Conservation (phyloP, 192 early-diverging fungal genomes). For the Entomortierella beljakovae region DNA sequence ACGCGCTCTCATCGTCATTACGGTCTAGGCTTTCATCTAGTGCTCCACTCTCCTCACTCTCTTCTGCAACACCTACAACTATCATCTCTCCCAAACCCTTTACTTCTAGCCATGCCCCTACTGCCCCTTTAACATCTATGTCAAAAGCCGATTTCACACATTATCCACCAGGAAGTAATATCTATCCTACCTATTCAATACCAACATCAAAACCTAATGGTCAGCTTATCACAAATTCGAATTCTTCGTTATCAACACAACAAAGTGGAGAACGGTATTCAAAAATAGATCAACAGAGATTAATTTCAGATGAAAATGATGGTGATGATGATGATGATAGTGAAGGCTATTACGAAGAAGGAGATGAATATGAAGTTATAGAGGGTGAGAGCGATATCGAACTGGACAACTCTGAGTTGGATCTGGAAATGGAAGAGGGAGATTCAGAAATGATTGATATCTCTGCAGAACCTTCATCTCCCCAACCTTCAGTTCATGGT, state of each 20-base stretch:
- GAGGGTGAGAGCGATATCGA: conserved; percentile 19
- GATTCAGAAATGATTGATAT: conserved; percentile 36
- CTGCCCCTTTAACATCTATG: conserved; percentile 8
- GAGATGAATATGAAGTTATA: conserved; percentile 25
- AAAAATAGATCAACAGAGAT: background rate
- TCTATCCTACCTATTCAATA: conserved; percentile 19
- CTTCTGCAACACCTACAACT: conserved; percentile 46
- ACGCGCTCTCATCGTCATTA: conserved; percentile 41
- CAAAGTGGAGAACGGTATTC: background rate
- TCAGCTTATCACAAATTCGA: conserved; percentile 9
- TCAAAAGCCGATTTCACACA: conserved; percentile 13
- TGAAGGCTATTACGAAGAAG: conserved; percentile 15
- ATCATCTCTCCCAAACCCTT: conserved; percentile 52
- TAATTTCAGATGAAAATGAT: background rate
- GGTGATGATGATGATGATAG: conserved; percentile 22
- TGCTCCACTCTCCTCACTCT: conserved; percentile 48
- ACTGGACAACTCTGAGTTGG: background rate
- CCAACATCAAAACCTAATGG: conserved; percentile 18
- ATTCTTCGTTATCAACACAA: background rate
- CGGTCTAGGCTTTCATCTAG: conserved; percentile 36
- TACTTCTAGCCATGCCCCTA: conserved; percentile 3
- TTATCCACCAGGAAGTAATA: background rate
- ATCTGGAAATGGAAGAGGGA: conserved; percentile 21
- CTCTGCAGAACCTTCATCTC: conserved; percentile 20
- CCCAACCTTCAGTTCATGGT: background rate